These are phyloP conservation scores for Hamigera avellanea DNA, from an alignment of 495 filamentous ascomycete genomes.

Conservation along the genomic window DNA sequence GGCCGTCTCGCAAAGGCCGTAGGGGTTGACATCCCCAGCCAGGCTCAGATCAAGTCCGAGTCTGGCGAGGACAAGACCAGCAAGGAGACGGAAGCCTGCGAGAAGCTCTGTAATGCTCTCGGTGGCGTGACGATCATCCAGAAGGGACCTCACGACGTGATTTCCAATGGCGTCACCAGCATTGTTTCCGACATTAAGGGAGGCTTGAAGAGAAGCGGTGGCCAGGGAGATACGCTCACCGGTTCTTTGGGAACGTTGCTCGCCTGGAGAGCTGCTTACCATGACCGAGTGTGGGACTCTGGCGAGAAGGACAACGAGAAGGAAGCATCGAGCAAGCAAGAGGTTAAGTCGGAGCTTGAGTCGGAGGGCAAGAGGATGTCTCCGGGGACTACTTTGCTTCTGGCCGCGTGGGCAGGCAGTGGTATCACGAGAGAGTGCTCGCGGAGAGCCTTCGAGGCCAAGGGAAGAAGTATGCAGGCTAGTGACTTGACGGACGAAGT, in stretches of 20 bases:
- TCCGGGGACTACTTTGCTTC: conserved; percentile 51
- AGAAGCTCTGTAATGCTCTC: conserved; percentile 61
- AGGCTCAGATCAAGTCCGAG: conserved; percentile 28
- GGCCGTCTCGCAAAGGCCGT: conserved; percentile 61
- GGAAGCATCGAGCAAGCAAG: conserved; percentile 25
- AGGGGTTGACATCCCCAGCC: conserved; percentile 42
- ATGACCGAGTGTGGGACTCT: conserved; percentile 69
- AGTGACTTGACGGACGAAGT: conserved; percentile 92
- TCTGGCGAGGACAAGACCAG: conserved; percentile 31
- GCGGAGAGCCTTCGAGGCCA: conserved; percentile 72
- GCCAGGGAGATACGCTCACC: conserved; percentile 93
- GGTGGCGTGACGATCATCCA: conserved; percentile 86
- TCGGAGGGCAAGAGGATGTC: conserved; percentile 34
- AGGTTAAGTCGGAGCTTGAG: conserved; percentile 32
- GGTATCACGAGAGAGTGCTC: conserved; percentile 87
- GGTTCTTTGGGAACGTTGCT: conserved; percentile 80
- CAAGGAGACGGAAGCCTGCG: conserved; percentile 45
- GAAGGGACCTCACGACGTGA: conserved; percentile 77
- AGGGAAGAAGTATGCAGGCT: conserved; percentile 83
- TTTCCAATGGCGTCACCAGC: conserved; percentile 70
- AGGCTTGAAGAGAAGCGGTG: conserved; percentile 81
- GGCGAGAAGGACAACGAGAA: conserved; percentile 32
- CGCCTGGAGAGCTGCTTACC: conserved; percentile 78
- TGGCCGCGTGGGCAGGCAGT: conserved; percentile 80
- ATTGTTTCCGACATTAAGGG: conserved; percentile 63